These are phyloP conservation scores for Aethionema arabicum DNA, from an alignment of 345 rosid genomes.

Conservation along the genomic window DNA sequence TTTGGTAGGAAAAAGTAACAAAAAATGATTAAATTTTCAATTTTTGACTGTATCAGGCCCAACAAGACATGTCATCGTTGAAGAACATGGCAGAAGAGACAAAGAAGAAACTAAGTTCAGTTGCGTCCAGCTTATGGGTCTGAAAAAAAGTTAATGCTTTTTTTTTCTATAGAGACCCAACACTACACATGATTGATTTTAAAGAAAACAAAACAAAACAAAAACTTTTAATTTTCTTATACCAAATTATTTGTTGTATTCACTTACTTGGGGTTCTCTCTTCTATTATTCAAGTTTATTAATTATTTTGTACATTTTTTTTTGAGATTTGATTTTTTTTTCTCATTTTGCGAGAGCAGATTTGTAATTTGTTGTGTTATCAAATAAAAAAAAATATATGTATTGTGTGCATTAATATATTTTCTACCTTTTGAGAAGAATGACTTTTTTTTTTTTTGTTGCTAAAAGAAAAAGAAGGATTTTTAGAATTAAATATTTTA, in stretches of 20 bases:
- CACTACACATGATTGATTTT: not conserved
- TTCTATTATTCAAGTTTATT: conserved; percentile 4
- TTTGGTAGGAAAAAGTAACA: not conserved
- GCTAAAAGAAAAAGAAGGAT: no score
- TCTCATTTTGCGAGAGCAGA: no score
- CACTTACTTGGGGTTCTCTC: conserved; percentile 11
- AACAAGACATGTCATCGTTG: conserved; percentile 86
- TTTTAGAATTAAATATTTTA: no score
- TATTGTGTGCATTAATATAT: no score
- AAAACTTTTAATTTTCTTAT: not conserved
- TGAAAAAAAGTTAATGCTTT: conserved; percentile 12
- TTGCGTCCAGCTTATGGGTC: conserved; percentile 64
- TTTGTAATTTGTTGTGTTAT: no score
- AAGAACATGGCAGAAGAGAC: conserved; percentile 98
- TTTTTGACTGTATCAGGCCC: conserved; percentile 53
- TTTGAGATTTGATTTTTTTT: conserved; percentile 25
- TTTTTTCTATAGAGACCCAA: conserved; percentile 13
- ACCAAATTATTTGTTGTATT: conserved; percentile 8
- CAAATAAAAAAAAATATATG: no score
- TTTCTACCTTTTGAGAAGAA: no score
- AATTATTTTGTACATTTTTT: conserved; percentile 11
- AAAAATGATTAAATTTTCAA: not conserved
- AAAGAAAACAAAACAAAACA: not conserved
- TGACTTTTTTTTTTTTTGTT: no score
- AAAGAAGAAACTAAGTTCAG: conserved; percentile 79